Evolutionary conservation across 768 basidiomycete genomes (phyloP).

Genomic region (Dioszegia hungarica): DNA sequence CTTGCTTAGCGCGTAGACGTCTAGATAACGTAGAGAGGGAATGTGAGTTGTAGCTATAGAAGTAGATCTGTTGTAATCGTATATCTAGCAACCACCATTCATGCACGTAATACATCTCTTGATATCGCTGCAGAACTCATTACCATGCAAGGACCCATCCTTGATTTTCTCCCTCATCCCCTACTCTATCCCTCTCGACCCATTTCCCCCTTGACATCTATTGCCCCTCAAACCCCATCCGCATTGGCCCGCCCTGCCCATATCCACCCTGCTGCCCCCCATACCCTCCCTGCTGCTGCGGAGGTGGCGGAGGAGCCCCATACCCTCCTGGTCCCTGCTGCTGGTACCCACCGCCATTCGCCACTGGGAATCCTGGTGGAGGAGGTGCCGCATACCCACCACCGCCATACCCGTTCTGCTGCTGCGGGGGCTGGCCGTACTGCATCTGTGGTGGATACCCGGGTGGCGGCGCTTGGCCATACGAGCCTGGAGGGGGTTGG

Average conservation of each 20-base stretch:
- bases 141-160: no score
- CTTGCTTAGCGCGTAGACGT: no score
- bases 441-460: conserved; percentile 22
- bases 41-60: background rate
- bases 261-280: background rate
- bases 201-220: background rate
- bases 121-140: no score
- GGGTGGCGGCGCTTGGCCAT: conserved; percentile 2
- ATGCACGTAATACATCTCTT: no score
- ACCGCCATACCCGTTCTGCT: background rate
- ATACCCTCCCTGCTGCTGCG: conserved; percentile 3
- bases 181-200: background rate
- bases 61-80: background rate
- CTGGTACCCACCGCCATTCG: conserved; percentile 13
- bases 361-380: conserved; percentile 24
- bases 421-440: conserved; percentile 12
- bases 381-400: background rate
- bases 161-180: no score
- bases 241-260: conserved; percentile 21
- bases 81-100: no score
- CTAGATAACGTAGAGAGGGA: no score
- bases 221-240: conserved; percentile 34
- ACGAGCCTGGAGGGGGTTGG: conserved; percentile 28
- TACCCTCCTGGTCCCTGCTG: conserved; percentile 1
- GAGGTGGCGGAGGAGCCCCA: conserved; percentile 2